These are phyloP conservation scores for Bonia amplexicaulis DNA, from an alignment of 176 grass and related monocot genomes.

Conservation along the genomic window DNA sequence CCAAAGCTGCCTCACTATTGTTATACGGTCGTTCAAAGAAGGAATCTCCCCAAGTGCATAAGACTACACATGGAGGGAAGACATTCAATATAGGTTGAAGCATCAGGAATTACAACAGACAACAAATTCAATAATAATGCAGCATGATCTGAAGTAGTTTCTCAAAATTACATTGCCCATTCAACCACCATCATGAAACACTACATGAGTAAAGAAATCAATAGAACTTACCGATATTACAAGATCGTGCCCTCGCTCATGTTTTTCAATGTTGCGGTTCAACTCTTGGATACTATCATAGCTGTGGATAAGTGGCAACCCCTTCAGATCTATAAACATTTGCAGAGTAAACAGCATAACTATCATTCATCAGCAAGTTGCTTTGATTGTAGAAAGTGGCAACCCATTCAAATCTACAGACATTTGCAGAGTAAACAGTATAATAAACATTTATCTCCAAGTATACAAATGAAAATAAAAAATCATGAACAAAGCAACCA, in stretches of 20 bases:
- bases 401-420: slow-evolving; percentile 12
- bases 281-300: slow-evolving; percentile 96
- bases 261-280: slow-evolving; percentile 73
- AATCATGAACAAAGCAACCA: not conserved
- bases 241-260: slow-evolving; percentile 71
- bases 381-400: not conserved
- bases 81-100: slow-evolving; percentile 15
- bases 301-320: slow-evolving; percentile 76
- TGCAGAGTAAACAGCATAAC: not conserved
- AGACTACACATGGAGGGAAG: slow-evolving; percentile 51
- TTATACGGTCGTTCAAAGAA: slow-evolving; percentile 82
- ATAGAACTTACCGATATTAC: slow-evolving; percentile 86
- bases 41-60: slow-evolving; percentile 98
- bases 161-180: not conserved
- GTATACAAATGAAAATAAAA: not conserved
- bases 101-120: not conserved
- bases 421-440: not conserved
- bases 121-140: not conserved
- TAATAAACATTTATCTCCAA: not conserved
- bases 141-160: slow-evolving; percentile 10
- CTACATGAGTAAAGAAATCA: slow-evolving; percentile 8
- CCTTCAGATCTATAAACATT: slow-evolving; percentile 64
- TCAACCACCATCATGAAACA: not conserved
- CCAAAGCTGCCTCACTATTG: slow-evolving; percentile 90
- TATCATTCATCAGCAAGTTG: slow-evolving; percentile 5